phyloP scores from a whole-genome alignment of 2,329 filamentous ascomycete species.

The Paracoccidioides lutzii region DNA sequence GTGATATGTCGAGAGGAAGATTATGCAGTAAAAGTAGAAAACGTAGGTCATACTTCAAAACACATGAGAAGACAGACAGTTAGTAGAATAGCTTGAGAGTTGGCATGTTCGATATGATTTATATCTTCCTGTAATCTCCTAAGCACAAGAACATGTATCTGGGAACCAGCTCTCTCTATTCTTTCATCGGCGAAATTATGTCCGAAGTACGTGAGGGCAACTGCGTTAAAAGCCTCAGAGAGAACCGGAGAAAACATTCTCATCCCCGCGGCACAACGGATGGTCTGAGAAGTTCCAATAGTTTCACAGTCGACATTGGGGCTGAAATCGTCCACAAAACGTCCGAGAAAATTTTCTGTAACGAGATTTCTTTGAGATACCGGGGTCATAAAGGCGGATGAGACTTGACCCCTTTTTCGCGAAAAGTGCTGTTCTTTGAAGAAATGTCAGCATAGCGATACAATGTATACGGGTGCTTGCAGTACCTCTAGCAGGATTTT shows the following conservation, averaged over 20 bases:
- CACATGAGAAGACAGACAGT: conserved; percentile 27
- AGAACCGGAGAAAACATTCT: conserved; percentile 30
- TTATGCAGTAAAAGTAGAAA: conserved; percentile 2
- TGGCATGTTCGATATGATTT: conserved; percentile 23
- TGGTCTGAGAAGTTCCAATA: conserved; percentile 22
- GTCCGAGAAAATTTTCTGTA: conserved; percentile 26
- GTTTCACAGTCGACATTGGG: conserved; percentile 24
- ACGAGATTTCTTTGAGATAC: neutral
- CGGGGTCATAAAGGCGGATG: neutral
- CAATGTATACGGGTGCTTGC: neutral
- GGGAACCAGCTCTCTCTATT: conserved; percentile 23
- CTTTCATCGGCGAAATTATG: conserved; percentile 22
- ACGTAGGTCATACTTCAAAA: conserved; percentile 20
- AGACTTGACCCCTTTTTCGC: neutral
- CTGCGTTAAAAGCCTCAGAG: conserved; percentile 25
- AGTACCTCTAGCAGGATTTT: neutral
- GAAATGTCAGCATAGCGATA: neutral
- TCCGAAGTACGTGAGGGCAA: conserved; percentile 29
- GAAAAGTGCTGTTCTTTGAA: neutral
- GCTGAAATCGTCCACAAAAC: conserved; percentile 29
- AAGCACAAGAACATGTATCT: conserved; percentile 24
- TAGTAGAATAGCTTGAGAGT: conserved; percentile 26
- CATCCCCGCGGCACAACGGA: conserved; percentile 26
- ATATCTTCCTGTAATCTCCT: conserved; percentile 26
- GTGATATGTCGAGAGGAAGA: neutral